Base-by-base conservation (phyloP, 106 monocot species). In the Dendrobium chrysotoxum region DNA sequence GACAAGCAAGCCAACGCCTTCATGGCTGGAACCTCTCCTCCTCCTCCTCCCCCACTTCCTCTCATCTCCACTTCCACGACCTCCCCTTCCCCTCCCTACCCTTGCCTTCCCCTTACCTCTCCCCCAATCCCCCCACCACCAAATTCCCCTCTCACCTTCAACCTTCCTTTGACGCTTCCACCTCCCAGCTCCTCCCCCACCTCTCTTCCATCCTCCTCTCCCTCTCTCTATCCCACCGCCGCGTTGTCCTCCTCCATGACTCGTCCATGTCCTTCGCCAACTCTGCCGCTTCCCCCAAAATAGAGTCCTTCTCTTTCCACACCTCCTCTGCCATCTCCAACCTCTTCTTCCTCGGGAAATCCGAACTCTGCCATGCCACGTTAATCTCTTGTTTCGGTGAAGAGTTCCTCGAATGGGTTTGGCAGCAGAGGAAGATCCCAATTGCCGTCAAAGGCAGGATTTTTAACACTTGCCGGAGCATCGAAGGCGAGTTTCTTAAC, bases 211-310 rank as follows among this genome's bases (percentile, higher is more conserved):
- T 87, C 46, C 85, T 89, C 76, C 74, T 73, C 85, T 75, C 83
- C 80, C 80, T 87, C 76, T 73, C 88, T n/a, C 20, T 76, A 53
- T 50, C 78, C 31, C 20, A 72, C 44, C 79, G 88, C 72, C 85
- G 91, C 1, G 82, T 93, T 68, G 81, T 79, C 30, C 80, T 91
- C 77, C 65, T 93, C 71, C 89, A 91, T 78, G 91, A 93, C 88
- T 91, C 91, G 25, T 28, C 84, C 84, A 94, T 94, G 91, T 79
- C 94, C 53, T 91, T 89, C 89, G 87, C 86, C 20, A 83, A 72
- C 77, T 3, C 12, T 16, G 65, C 79, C 20, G 80, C 86, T 20
- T 12, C 75, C 30, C 83, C 76, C 4, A 86, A 85, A 73, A 65
- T 30, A 20, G 89, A 90, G 80, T 28, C 75, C 47, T 88, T 78